Evolutionary conservation across 345 rosid genomes (phyloP).

Genomic region (Pistacia vera): DNA sequence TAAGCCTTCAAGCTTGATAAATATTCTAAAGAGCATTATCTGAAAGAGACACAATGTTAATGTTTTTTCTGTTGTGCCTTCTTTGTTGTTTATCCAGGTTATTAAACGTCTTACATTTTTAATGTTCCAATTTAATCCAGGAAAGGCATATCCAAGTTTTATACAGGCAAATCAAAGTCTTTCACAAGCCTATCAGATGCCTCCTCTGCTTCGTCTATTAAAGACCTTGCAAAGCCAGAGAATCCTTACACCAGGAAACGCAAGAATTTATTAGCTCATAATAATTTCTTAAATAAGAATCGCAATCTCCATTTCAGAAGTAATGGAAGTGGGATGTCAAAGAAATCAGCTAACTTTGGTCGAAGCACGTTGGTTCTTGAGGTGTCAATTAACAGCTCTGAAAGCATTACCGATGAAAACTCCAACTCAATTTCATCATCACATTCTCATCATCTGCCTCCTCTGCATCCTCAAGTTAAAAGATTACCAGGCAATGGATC

Average conservation of each 20-base stretch:
- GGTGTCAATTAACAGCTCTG: neutral
- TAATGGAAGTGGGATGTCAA: conserved; percentile 25
- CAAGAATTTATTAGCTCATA: conserved; percentile 33
- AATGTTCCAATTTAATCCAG: conserved; percentile 26
- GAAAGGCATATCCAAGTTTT: conserved; percentile 47
- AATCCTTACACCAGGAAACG: conserved; percentile 38
- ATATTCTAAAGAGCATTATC: neutral
- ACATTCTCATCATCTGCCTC: conserved; percentile 33
- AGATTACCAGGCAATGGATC: conserved; percentile 16
- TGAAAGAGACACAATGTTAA: neutral
- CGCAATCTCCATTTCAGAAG: conserved; percentile 1
- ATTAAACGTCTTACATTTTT: neutral
- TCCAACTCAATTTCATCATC: conserved; percentile 11
- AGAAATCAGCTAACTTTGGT: conserved; percentile 20
- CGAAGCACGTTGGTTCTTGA: conserved; percentile 11
- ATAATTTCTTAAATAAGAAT: conserved; percentile 19
- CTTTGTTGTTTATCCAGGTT: neutral
- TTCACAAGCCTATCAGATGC: conserved; percentile 52
- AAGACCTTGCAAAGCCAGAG: conserved; percentile 47
- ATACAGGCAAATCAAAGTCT: conserved; percentile 49
- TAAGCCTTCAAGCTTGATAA: no score
- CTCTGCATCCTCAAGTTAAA: conserved; percentile 35
- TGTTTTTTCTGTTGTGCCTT: neutral
- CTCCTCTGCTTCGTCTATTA: conserved; percentile 26
- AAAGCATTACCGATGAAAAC: conserved; percentile 14